Evolutionary conservation across 2,329 filamentous ascomycete species (phyloP).

Genomic region (Aspergillus carbonarius): DNA sequence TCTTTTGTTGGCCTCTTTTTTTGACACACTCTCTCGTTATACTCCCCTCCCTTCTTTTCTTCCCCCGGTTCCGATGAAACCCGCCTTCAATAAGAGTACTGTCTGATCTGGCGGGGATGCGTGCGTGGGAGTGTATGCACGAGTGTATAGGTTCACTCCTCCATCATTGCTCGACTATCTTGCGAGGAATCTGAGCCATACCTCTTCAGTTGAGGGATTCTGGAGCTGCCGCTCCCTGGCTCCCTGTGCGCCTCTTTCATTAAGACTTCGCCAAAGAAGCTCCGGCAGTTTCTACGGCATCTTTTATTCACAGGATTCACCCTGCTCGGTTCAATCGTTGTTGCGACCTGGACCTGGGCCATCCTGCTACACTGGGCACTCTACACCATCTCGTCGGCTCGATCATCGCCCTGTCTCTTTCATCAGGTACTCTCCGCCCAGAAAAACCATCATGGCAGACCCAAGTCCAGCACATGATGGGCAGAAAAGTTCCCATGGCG

Average conservation of each 20-base stretch:
- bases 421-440: not conserved
- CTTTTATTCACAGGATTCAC: not conserved
- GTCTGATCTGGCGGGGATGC: conserved; percentile 5
- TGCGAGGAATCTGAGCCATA: not conserved
- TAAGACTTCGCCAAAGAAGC: not conserved
- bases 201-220: not conserved
- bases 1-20: conserved; percentile 1
- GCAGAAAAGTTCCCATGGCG: conserved; percentile 1
- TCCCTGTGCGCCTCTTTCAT: not conserved
- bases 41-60: not conserved
- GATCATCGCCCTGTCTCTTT: not conserved
- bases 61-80: not conserved
- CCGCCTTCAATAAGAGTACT: not conserved
- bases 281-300: not conserved
- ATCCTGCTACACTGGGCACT: not conserved
- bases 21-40: not conserved
- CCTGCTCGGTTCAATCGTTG: not conserved
- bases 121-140: not conserved
- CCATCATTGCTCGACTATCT: not conserved
- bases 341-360: not conserved
- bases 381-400: not conserved
- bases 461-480: not conserved
- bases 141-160: conserved; percentile 11
- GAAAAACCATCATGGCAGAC: conserved; percentile 8
- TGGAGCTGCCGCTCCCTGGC: not conserved